Evolutionary conservation across 306 rosid genomes (phyloP).

Genomic region (Argentina anserina): DNA sequence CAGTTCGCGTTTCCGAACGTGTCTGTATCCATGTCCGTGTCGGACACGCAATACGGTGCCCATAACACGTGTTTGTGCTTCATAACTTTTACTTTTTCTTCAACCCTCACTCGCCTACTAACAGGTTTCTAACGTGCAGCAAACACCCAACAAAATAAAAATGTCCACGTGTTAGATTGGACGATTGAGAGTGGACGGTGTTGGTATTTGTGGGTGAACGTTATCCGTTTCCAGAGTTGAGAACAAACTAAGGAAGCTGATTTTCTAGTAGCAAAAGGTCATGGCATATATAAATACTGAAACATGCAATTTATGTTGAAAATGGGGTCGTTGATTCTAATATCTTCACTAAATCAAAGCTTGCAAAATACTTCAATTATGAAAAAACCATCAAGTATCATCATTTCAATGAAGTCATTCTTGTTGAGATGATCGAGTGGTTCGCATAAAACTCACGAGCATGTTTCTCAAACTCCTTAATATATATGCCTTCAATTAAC

Average conservation of each 20-base stretch:
- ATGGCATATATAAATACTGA: conserved; percentile 13
- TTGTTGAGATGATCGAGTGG: background rate
- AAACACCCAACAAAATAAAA: no score
- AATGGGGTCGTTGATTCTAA: background rate
- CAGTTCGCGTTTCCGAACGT: no score
- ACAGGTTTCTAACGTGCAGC: no score
- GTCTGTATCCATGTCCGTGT: no score
- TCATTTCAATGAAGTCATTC: conserved; percentile 5
- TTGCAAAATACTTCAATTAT: conserved; percentile 22
- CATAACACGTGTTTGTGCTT: no score
- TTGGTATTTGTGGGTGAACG: no score
- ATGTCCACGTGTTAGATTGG: no score
- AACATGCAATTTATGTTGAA: conserved; percentile 21
- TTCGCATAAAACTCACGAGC: conserved; percentile 1
- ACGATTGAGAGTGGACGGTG: no score
- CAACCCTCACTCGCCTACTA: no score
- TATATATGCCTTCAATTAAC: background rate
- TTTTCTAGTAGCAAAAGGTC: conserved; percentile 23
- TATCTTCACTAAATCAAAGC: background rate
- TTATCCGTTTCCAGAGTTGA: no score
- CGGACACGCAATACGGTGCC: no score
- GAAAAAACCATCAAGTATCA: conserved; percentile 28
- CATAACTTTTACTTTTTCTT: no score
- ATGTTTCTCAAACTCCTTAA: background rate
- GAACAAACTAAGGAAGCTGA: conserved; percentile 30